Conservation (phyloP, 2,329 filamentous ascomycete genomes). For the Dichotomopilus funicola region DNA sequence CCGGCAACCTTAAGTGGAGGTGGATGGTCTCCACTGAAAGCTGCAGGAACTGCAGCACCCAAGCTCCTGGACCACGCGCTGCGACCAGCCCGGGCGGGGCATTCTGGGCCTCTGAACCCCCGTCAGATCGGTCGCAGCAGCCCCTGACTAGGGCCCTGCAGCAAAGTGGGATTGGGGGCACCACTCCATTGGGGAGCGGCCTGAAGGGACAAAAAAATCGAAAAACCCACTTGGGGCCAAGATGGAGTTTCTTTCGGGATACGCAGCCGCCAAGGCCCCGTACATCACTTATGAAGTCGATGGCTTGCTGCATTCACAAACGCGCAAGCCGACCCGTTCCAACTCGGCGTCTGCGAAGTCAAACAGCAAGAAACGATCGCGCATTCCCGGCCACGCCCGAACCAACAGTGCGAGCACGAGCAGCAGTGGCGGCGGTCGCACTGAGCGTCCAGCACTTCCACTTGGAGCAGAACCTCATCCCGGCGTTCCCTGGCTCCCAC, state of each 20-base stretch:
- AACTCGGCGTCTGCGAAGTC: slow-evolving; percentile 23
- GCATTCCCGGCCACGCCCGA: slow-evolving; percentile 26
- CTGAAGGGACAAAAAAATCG: background rate
- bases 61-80: slow-evolving; percentile 11
- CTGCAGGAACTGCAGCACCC: slow-evolving; percentile 11
- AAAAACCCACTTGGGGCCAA: slow-evolving; percentile 9
- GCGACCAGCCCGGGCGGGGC: slow-evolving; percentile 10
- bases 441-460: slow-evolving; percentile 4
- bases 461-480: slow-evolving; percentile 14
- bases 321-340: slow-evolving; percentile 22
- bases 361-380: slow-evolving; percentile 22
- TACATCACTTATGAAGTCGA: slow-evolving; percentile 25
- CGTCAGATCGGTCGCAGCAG: slow-evolving; percentile 1
- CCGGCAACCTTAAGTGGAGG: background rate
- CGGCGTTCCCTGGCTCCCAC: slow-evolving; percentile 8
- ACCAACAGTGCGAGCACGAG: slow-evolving; percentile 29
- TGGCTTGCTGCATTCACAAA: slow-evolving; percentile 17
- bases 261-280: slow-evolving; percentile 25
- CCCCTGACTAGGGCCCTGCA: background rate
- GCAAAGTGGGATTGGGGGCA: background rate
- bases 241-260: slow-evolving; percentile 27
- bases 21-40: no score
- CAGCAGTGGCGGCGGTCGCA: slow-evolving; percentile 21
- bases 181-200: background rate
- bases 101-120: background rate